Evolutionary conservation across 768 basidiomycete species (phyloP), one percentile per base, ranked within the genome.

Genomic region (Tephrocybe sp.): DNA sequence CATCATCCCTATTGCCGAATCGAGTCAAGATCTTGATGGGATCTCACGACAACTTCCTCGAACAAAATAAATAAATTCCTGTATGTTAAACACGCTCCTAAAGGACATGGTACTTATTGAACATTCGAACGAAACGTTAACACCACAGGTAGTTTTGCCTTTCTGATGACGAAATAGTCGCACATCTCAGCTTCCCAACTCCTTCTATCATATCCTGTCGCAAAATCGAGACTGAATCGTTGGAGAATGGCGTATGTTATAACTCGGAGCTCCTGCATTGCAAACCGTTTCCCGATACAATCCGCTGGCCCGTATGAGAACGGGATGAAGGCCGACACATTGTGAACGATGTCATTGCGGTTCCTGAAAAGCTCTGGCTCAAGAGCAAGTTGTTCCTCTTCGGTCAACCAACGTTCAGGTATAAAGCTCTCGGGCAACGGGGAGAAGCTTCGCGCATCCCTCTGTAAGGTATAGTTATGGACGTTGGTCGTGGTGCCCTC

Each of bases 231-330:
- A 12, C 66, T 63, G 53, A 71, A 73, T 24, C 58, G 62, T 39
- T 60, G 59, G 28, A 70, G 53, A 24, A 73, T 54, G 26, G 61
- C 47, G 38, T 61, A 64, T 9, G 62, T 54, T 17, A 70, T 57
- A 51, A 62, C 58, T 14, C 69, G 63, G 63, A 75, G 59, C 46
- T 73, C 72, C 44, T 67, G 53, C 51, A 63, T 60, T 3, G 72
- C 73, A 43, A 74, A 51, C 42, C 61, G 60, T 41, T 62, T 73
- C 17, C 80, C 80, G 11, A 70, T 73, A 57, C 82, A 83, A 56
- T 78, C 78, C 14, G 72, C 69, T 10, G 79, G 78, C 0, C 81
- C 80, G 37, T 65, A 62, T 25, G 71, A 72, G 53, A 73, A 75
- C 7, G 72, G 70, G 18, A 72, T 65, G 50, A 68, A 73, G 2